Conservation (phyloP, 805 yeast genomes). For the Candida ulmi region DNA sequence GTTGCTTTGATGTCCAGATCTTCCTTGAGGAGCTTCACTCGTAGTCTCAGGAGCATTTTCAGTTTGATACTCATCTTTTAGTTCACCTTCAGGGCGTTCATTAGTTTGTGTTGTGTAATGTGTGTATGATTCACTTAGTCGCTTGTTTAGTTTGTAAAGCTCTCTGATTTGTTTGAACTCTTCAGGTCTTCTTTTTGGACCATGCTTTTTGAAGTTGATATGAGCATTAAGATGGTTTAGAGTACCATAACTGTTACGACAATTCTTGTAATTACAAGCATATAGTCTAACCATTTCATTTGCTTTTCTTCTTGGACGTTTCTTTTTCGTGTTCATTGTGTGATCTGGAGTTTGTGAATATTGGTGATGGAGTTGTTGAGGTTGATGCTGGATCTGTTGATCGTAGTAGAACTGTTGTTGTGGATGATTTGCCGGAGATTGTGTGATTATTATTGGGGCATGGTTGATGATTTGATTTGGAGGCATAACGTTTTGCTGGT, state of each 20-base stretch:
- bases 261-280: conserved; percentile 39
- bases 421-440: not conserved
- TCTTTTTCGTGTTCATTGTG: conserved; percentile 17
- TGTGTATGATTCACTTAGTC: conserved; percentile 15
- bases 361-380: no score
- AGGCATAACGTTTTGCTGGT: no score
- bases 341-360: no score
- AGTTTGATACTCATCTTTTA: no score
- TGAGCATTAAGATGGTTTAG: conserved; percentile 56
- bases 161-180: conserved; percentile 48
- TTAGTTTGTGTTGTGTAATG: not conserved
- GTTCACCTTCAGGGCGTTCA: no score
- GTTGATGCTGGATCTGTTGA: no score
- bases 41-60: no score
- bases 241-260: conserved; percentile 54
- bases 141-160: conserved; percentile 35
- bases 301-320: conserved; percentile 48
- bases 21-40: no score
- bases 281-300: conserved; percentile 52
- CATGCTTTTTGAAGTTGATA: conserved; percentile 47
- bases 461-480: no score
- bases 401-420: not conserved
- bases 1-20: no score
- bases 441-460: no score
- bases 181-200: conserved; percentile 46